These are phyloP conservation scores for Solanum appendiculatum DNA, from an alignment of 257 asterid species.

Conservation along the genomic window DNA sequence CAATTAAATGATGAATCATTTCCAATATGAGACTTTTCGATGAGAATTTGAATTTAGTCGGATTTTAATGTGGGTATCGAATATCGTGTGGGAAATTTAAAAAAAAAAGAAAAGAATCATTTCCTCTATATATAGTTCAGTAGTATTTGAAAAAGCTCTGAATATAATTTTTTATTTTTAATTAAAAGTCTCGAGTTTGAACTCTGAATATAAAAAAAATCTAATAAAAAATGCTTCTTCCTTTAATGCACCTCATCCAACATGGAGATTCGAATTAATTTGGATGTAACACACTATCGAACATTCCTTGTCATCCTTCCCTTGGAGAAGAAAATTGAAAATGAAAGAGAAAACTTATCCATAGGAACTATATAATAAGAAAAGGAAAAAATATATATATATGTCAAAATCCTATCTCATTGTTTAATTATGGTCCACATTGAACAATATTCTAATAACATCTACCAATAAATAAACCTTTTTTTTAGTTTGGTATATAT, in stretches of 20 bases:
- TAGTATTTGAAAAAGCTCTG: no score
- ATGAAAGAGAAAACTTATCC: neutral
- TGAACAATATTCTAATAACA: neutral
- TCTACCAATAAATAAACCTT: neutral
- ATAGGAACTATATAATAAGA: neutral
- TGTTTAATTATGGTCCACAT: neutral
- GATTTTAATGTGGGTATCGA: neutral
- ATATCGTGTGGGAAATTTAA: no score
- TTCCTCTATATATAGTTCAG: neutral
- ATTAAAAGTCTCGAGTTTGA: neutral
- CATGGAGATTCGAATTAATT: neutral
- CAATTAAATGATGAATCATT: neutral
- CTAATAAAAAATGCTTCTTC: neutral
- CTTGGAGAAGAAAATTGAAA: neutral
- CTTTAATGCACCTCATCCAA: neutral
- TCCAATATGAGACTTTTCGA: rapidly evolving
- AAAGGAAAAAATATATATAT: neutral
- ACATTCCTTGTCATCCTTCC: neutral
- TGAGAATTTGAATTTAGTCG: no score
- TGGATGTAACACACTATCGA: neutral
- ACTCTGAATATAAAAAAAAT: no score
- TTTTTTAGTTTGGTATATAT: neutral
- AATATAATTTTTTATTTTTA: no score
- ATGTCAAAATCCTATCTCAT: neutral
- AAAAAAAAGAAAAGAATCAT: no score